A percentile compares a stretch with the other conserved stretches of the same genome.
phyloP scores from a whole-genome alignment of 257 asterid genomes.

The Solanum bulbocastanum region DNA sequence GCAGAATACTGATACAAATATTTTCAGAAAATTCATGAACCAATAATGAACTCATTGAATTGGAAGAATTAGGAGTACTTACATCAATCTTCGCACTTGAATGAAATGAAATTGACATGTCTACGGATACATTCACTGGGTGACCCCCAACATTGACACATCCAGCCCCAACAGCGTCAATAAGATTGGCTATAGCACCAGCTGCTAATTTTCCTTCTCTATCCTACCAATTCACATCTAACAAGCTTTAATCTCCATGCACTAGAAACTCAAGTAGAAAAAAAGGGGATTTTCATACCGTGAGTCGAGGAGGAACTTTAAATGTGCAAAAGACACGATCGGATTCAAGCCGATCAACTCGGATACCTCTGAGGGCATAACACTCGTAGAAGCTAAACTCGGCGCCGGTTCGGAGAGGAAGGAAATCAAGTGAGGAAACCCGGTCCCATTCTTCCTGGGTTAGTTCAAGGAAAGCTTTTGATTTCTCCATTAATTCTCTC shows the following conservation, averaged over 20 bases:
- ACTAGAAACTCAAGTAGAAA: background rate
- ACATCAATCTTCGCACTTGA: constrained; percentile 59
- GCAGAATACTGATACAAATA: background rate
- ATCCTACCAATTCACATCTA: constrained; percentile 22
- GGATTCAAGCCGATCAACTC: constrained; percentile 37
- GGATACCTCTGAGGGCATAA: constrained; percentile 42
- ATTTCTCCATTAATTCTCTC: constrained; percentile 30
- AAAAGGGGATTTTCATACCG: constrained; percentile 18
- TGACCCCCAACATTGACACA: constrained; percentile 32
- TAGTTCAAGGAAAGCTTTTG: constrained; percentile 22
- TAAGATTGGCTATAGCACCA: constrained; percentile 54
- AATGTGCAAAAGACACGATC: constrained; percentile 43
- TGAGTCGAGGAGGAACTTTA: constrained; percentile 68
- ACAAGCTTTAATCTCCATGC: background rate
- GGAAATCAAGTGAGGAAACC: constrained; percentile 31
- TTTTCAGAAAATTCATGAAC: background rate
- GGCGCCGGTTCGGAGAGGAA: constrained; percentile 25
- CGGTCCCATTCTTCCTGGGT: constrained; percentile 21
- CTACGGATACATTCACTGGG: constrained; percentile 55
- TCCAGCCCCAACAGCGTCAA: constrained; percentile 65
- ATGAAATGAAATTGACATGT: constrained; percentile 56
- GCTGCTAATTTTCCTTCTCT: constrained; percentile 37
- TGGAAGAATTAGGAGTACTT: constrained; percentile 7
- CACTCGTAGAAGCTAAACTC: constrained; percentile 48
- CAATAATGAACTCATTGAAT: background rate